Percentiles rank a stretch among this genome's conserved stretches.
Conservation (phyloP, 2,329 filamentous ascomycete species). For the Stagonosporopsis tanaceti region DNA sequence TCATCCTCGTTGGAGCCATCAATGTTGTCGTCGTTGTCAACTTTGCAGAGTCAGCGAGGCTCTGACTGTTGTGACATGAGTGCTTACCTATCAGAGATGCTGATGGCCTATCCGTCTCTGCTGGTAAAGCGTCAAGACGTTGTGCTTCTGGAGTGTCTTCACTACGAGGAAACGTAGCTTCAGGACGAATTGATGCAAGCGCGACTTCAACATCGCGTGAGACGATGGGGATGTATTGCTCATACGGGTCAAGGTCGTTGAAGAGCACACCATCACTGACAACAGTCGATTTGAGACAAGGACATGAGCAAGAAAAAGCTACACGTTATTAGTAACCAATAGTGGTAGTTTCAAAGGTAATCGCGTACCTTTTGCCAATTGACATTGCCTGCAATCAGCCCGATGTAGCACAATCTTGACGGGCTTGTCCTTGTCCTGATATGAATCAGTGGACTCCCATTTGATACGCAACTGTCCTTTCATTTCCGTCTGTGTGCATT, state of each 20-base stretch:
- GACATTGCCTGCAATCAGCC: background rate
- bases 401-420: constrained; percentile 7
- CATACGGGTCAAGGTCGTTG: background rate
- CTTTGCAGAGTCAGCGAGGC: too few relatives aligned
- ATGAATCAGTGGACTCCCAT: constrained; percentile 11
- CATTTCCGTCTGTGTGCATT: background rate
- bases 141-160: background rate
- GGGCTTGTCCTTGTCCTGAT: constrained; percentile 3
- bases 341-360: background rate
- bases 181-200: background rate
- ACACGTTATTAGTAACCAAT: background rate
- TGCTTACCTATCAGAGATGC: background rate
- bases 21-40: too few relatives aligned
- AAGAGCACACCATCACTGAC: background rate
- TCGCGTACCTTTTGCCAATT: background rate
- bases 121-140: background rate
- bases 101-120: background rate
- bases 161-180: background rate
- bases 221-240: background rate
- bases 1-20: background rate
- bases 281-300: background rate
- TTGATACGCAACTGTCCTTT: constrained; percentile 2
- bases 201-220: background rate
- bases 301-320: too few relatives aligned
- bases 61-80: too few relatives aligned